Evolutionary conservation across 2,329 filamentous ascomycete genomes (phyloP), one percentile per base, ranked within the genome.

Genomic region (Pestalotiopsis sp.): DNA sequence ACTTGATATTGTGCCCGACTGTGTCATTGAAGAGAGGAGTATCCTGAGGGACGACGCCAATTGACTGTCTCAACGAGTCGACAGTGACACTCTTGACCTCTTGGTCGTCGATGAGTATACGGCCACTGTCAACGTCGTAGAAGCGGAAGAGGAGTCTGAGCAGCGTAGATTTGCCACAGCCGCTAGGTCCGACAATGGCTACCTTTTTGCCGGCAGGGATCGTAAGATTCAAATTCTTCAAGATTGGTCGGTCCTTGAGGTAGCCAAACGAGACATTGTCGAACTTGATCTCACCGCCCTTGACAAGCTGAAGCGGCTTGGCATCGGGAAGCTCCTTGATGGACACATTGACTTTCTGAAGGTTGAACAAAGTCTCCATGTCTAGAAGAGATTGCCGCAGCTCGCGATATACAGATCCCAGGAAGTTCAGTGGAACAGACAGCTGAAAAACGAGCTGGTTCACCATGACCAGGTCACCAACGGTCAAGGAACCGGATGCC

Each of bases 391-490:
- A 97, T 82, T 99, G 96, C 68, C 96, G 89, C 66, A 99, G 87
- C 82, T 99, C 96, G 74, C 96, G 92, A 79, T 99, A 99, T 13
- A 99, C 95, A 14, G 94, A 97, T n/a, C 96, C 96, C 3, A 99
- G 85, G 81, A 99, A 99, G 85, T 99, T 99, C 70, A 99, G 87
- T 0, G 96, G 96, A 3, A 99, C 94, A 0, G 94, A 98, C 5
- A 99, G 90, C 82, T 99, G 96, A 82, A 99, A 99, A 69, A 99
- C 95, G 20, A 99, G 90, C 84, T 98, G 96, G 80, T 99, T 99
- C 73, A 99, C 94, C 93, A 99, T 97, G 77, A 99, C 96, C 39
- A 99, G 86, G 78, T 99, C 97, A 69, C 96, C 96, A 14, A 99
- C 95, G 0, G 95, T 98, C 75, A 99, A 82, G 5, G 85, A 84